These are phyloP conservation scores for Hyphopichia buzzinii DNA, from an alignment of 1,139 yeast genomes.

Conservation along the genomic window DNA sequence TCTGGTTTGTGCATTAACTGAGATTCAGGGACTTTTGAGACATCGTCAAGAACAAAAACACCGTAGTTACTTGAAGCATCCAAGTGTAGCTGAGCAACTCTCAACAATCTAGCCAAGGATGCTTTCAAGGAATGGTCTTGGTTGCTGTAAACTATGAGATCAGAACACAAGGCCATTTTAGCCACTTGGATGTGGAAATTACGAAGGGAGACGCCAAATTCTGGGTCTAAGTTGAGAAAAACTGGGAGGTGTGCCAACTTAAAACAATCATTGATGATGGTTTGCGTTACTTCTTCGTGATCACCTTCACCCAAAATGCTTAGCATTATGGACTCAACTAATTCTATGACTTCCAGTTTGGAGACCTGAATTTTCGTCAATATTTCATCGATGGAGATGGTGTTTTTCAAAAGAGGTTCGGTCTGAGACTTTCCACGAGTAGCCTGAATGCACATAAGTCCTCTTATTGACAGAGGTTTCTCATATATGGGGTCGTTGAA, in stretches of 20 bases:
- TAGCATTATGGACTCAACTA: conserved; percentile 18
- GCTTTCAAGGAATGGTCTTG: conserved; percentile 8
- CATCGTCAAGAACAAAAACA: conserved; percentile 16
- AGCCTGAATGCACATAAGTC: conserved; percentile 54
- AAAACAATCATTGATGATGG: conserved; percentile 43
- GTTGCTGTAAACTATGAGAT: conserved; percentile 57
- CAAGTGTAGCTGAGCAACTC: conserved; percentile 49
- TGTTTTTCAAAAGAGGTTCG: conserved; percentile 49
- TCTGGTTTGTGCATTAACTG: conserved; percentile 6
- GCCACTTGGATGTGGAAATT: conserved; percentile 78
- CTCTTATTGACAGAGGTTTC: conserved; percentile 28
- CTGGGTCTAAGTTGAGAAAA: conserved; percentile 61
- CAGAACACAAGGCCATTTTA: conserved; percentile 66
- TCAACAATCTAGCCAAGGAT: conserved; percentile 41
- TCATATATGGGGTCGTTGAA: conserved; percentile 23
- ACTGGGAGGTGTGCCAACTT: conserved; percentile 46
- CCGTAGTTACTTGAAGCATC: conserved; percentile 10
- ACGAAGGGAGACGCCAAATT: conserved; percentile 64
- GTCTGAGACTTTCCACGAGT: conserved; percentile 20
- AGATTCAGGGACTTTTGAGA: conserved; percentile 1
- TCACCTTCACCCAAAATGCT: conserved; percentile 14
- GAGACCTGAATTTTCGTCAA: conserved; percentile 47
- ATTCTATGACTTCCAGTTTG: conserved; percentile 29
- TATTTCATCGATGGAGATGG: conserved; percentile 60
- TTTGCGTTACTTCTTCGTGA: conserved; percentile 12